Conservation (phyloP, 192 early-diverging fungal genomes). For the Entomortierella beljakovae region DNA sequence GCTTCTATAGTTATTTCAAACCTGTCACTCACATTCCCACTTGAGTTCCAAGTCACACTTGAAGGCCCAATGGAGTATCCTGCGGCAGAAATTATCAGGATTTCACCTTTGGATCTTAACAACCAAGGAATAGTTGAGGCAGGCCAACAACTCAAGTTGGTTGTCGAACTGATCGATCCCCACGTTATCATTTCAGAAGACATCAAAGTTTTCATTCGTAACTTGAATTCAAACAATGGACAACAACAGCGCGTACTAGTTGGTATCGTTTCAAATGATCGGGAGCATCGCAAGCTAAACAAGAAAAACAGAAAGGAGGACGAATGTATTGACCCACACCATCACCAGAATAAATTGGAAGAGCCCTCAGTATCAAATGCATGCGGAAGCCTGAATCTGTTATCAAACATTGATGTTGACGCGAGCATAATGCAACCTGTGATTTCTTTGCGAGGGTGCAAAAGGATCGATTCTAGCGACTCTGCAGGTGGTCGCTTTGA, state of each 20-base stretch:
- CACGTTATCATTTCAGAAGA: conserved; percentile 79
- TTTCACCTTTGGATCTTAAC: conserved; percentile 69
- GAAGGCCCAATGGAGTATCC: conserved; percentile 84
- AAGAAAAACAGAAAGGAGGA: conserved; percentile 39
- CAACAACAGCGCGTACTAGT: conserved; percentile 71
- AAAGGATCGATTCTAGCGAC: conserved; percentile 61
- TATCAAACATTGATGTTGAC: conserved; percentile 4
- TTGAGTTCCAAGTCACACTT: conserved; percentile 75
- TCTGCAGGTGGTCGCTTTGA: conserved; percentile 76
- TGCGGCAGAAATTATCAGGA: conserved; percentile 68
- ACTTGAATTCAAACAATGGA: conserved; percentile 71
- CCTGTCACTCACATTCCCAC: conserved; percentile 67
- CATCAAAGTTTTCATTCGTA: conserved; percentile 78
- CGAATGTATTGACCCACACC: conserved; percentile 43
- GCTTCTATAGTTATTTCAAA: conserved; percentile 71
- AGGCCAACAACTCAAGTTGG: conserved; percentile 65
- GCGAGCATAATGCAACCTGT: conserved; percentile 45
- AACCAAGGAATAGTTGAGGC: conserved; percentile 69
- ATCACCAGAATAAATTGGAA: conserved; percentile 47
- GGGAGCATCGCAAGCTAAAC: conserved; percentile 41
- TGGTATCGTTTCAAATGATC: conserved; percentile 64
- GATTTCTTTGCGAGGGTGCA: conserved; percentile 77
- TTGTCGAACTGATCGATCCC: conserved; percentile 70
- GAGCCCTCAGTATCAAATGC: not conserved
- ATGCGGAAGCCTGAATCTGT: not conserved